These are phyloP conservation scores for Leccinum uliginosum DNA, from an alignment of 768 basidiomycete species.

Conservation along the genomic window DNA sequence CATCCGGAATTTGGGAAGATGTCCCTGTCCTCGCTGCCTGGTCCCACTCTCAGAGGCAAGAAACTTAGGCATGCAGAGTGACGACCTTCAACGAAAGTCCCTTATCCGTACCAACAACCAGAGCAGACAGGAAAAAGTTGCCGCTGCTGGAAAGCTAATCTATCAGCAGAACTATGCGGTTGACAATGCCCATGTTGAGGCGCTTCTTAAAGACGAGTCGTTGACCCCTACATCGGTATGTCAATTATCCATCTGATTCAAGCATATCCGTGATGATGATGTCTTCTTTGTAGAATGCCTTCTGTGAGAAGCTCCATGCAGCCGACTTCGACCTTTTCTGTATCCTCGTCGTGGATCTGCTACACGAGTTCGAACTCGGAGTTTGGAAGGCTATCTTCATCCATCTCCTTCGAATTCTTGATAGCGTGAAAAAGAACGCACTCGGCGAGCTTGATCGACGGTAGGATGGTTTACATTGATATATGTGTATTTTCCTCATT, in stretches of 20 bases:
- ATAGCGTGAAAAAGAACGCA: not conserved
- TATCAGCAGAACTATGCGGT: not conserved
- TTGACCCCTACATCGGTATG: too few relatives aligned
- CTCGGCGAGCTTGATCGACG: not conserved
- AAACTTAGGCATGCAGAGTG: not conserved
- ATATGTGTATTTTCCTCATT: not conserved
- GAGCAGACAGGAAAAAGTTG: not conserved
- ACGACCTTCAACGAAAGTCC: not conserved
- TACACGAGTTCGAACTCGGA: not conserved
- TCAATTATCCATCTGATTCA: not conserved
- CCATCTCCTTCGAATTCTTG: not conserved
- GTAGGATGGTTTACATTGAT: not conserved
- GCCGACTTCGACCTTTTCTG: not conserved
- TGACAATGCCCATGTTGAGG: not conserved
- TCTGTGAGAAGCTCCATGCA: not conserved
- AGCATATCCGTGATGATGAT: not conserved
- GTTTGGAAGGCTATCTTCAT: not conserved
- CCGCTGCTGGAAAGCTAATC: not conserved
- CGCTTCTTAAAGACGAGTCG: not conserved
- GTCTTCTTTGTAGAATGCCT: not conserved
- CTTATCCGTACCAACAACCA: not conserved
- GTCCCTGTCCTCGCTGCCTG: not conserved
- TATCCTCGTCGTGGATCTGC: not conserved
- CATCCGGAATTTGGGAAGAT: not conserved
- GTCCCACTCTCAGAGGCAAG: not conserved